phyloP scores from a whole-genome alignment of 2,329 filamentous ascomycete species.

The Hypoxylon sp. region DNA sequence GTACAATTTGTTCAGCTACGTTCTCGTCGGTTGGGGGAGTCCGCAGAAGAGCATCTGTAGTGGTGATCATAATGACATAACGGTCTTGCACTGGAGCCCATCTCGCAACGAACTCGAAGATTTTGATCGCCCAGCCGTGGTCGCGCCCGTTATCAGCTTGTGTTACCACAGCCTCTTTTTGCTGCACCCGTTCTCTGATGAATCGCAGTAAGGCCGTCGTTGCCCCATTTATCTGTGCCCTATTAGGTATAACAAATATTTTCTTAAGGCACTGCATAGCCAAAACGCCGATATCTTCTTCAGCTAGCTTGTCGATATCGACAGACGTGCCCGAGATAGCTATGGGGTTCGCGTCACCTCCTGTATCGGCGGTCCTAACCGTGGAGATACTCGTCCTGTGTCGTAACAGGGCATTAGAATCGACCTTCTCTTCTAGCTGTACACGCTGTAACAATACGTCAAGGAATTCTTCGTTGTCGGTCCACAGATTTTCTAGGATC shows the following conservation, averaged over 20 bases:
- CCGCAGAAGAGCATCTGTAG: conserved; percentile 81
- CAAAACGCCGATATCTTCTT: conserved; percentile 87
- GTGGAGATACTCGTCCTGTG: conserved; percentile 86
- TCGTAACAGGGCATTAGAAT: conserved; percentile 73
- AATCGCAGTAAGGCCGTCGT: conserved; percentile 83
- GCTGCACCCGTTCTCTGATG: conserved; percentile 72
- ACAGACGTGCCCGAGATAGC: conserved; percentile 85
- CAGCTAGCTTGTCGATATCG: conserved; percentile 90
- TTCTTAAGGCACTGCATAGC: conserved; percentile 89
- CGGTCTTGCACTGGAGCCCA: conserved; percentile 97
- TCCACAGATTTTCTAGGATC: conserved; percentile 88
- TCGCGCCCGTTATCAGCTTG: conserved; percentile 63
- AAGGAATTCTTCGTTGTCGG: conserved; percentile 79
- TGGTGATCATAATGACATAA: conserved; percentile 88
- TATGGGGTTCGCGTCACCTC: conserved; percentile 74
- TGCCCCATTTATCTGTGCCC: conserved; percentile 83
- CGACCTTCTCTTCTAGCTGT: conserved; percentile 76
- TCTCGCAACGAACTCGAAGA: conserved; percentile 83
- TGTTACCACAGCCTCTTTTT: conserved; percentile 71
- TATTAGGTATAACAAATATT: conserved; percentile 86
- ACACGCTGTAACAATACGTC: conserved; percentile 77
- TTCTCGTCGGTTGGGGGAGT: conserved; percentile 79
- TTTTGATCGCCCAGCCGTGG: conserved; percentile 83
- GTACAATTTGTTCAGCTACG: conserved; percentile 79
- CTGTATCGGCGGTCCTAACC: conserved; percentile 77